Base-by-base conservation (phyloP, 1,139 yeast genomes). In the Sugiyamaella paludigena region DNA sequence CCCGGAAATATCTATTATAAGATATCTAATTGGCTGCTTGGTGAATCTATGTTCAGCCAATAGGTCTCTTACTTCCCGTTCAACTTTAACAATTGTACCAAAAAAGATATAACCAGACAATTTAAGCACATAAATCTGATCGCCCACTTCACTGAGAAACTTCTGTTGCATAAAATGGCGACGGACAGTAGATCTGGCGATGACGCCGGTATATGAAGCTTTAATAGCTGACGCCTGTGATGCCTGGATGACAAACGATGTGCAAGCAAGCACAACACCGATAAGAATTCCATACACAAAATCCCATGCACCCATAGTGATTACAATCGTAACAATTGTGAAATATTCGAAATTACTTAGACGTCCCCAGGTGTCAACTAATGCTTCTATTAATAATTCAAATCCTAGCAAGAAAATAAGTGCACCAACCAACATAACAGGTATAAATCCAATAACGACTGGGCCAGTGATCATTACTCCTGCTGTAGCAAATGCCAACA, bases 221-320 rank as follows among this genome's bases (percentile, higher is more conserved):
- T 81, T 79, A 12, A 92, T 81, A 7, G 94, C 91, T 26, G 94
- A 87, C 28, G 84, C 78, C 40, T 88, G 79, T 1, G 96, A 91
- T 9, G 96, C 95, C 58, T 87, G 95, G 43, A 91, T 85, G 15
- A 92, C 89, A 72, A 89, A 92, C 28, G 94, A 86, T 58, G 89
- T 79, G 66, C 97, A 91, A 0, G 98, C 98, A 50, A 92, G 74
- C 40, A 92, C 73, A 36, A 92, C 86, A 50, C 98, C 98, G 26
- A 86, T 91, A 49, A 92, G 73, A 37, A 92, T 88, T 48, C 98
- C 98, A 57, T 83, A 78, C 7, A 92, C 98, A 67, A 92, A 92
- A 68, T 92, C 98, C 77, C 87, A 85, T 1, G 86, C 84, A 2
- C 98, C 98, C 98, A 94, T 92, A 0, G 92, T 84, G 27, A 88